These are phyloP conservation scores for Colletotrichum spaethianum DNA, from an alignment of 2,329 filamentous ascomycete genomes.

Conservation along the genomic window DNA sequence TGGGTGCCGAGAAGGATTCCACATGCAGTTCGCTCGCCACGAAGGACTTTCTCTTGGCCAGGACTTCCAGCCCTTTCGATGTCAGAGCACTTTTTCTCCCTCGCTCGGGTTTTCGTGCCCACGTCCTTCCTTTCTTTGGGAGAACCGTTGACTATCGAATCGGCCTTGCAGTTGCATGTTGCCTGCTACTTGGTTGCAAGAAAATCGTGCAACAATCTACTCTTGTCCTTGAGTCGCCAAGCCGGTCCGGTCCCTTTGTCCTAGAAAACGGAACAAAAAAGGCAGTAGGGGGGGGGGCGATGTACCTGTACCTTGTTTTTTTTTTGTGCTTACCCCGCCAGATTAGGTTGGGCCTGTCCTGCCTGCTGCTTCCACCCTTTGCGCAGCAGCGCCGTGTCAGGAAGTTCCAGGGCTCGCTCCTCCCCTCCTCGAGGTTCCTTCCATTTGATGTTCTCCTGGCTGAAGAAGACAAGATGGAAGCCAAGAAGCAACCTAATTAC, in stretches of 20 bases:
- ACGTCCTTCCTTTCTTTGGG: too few relatives aligned
- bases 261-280: neutral
- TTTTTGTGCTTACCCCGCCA: constrained; percentile 32
- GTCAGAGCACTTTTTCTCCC: neutral
- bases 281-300: neutral
- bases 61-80: neutral
- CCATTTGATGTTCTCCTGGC: neutral
- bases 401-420: neutral
- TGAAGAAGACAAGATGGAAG: neutral
- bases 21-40: constrained; percentile 20
- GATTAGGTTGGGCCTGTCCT: constrained; percentile 19
- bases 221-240: neutral
- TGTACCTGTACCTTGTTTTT: neutral
- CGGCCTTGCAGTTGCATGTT: neutral
- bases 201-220: neutral
- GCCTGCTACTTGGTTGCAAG: neutral
- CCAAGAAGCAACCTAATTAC: neutral
- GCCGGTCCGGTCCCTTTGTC: constrained; percentile 18
- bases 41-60: neutral
- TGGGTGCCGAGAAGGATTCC: constrained; percentile 4
- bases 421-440: neutral
- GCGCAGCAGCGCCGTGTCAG: neutral
- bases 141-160: neutral
- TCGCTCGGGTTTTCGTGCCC: neutral
- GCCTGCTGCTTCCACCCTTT: neutral